A percentile compares a stretch with the other conserved stretches of the same genome.
Conservation (phyloP, 108 stramenopile genomes). For the Epipyxis sp. region DNA sequence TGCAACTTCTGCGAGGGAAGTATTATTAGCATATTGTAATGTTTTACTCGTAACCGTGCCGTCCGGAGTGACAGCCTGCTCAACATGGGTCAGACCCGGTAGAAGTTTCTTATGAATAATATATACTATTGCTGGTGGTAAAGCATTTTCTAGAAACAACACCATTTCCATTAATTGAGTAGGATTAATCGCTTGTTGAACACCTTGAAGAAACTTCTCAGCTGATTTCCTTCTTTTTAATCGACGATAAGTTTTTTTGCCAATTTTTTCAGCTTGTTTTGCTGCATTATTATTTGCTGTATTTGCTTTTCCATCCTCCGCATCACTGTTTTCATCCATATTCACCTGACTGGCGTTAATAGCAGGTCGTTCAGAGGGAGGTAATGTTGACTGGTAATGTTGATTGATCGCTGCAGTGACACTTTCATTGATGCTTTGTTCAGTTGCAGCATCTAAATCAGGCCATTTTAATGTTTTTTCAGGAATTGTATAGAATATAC, state of each 20-base stretch:
- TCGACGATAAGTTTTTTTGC: background rate
- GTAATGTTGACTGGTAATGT: background rate
- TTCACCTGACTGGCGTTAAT: background rate
- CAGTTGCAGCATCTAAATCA: background rate
- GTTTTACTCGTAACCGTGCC: too few species aligned
- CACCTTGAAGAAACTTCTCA: background rate
- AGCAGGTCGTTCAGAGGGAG: background rate
- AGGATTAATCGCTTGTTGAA: background rate
- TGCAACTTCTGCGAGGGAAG: slow-evolving; percentile 1
- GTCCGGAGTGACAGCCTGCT: too few species aligned
- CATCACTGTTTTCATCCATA: too few species aligned
- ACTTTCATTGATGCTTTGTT: background rate
- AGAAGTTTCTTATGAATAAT: background rate
- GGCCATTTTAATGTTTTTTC: slow-evolving; percentile 18
- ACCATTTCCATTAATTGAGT: background rate
- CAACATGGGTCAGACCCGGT: background rate
- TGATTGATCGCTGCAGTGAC: background rate
- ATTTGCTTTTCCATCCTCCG: too few species aligned
- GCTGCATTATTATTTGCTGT: too few species aligned
- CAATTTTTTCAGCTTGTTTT: background rate
- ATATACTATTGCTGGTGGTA: background rate
- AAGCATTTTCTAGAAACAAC: background rate
- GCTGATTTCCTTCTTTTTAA: background rate
- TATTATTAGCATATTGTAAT: too few species aligned
- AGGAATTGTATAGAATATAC: slow-evolving; percentile 1